Base-by-base conservation (phyloP, 306 rosid genomes). In the Medicago lupulina region DNA sequence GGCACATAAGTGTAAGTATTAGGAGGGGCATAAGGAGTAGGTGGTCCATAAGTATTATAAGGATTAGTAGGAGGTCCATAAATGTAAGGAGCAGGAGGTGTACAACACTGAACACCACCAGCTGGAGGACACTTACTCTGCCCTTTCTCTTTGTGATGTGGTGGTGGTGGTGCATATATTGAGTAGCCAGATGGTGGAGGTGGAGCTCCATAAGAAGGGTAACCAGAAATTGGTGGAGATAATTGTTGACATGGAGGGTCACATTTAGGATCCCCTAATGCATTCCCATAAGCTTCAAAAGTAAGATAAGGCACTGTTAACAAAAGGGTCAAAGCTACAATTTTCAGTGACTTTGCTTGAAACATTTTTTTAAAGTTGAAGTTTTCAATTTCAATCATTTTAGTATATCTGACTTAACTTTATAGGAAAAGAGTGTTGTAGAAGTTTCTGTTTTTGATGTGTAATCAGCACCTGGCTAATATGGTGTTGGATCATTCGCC, bases 61-160 rank as follows among this genome's bases (percentile, higher is more conserved):
- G 68, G 25, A 62, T 61, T 57, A 57, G 76, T 57, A 57, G 76
- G 76, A 38, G 76, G 76, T 11, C 53, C 73, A 12, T 65, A 71
- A 28, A 15, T 40, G 54, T 74, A 74, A 18, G 83, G 76, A 40
- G 50, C 57, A 10, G 83, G 83, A 11, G 85, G 87, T n/a, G 61
- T 74, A 51, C 87, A 77, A 5, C 82, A 85, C 76, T 77, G 63
- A 39, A 63, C 83, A 68, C 77, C 77, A n/a, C 67, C 49, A 41
- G 75, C 72, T 4, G 88, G 88, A 63, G 87, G 87, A n/a, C 85
- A 84, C 69, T 84, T 84, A 23, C 65, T 72, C 0, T 71, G 69
- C 1, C 67, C 82, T 2, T 8, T 0, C 71, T 67, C 19, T 3
- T 76, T 79, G 1, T 81, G 84, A 0, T 77, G 85, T 5, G 82